Evolutionary conservation across 768 basidiomycete species (phyloP).

Genomic region (Leucosporidium creatinivorum): DNA sequence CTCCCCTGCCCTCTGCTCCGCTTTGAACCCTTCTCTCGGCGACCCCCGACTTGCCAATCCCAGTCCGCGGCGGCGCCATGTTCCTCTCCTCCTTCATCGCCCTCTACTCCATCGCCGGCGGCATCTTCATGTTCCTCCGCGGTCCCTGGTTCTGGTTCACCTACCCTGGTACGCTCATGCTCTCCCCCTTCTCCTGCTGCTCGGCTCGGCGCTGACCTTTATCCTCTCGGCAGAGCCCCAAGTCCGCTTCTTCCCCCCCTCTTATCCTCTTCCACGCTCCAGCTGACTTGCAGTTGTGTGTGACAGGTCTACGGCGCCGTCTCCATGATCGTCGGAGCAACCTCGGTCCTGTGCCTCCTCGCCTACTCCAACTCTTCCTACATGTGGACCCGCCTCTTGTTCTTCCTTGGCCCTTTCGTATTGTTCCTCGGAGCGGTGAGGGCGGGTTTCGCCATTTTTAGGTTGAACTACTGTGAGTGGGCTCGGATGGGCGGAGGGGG

Average conservation of each 20-base stretch:
- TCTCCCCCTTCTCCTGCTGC: too few relatives aligned
- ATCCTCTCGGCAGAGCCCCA: background rate
- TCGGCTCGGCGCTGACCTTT: background rate
- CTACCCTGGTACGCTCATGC: background rate
- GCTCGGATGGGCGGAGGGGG: background rate
- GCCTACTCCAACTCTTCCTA: conserved; percentile 19
- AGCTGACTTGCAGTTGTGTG: background rate
- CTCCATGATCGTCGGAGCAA: conserved; percentile 11
- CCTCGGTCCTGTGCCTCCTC: conserved; percentile 12
- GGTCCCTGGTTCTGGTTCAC: conserved; percentile 18
- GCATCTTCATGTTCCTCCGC: conserved; percentile 24
- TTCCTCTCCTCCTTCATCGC: conserved; percentile 18
- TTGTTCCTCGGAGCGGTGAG: conserved; percentile 8
- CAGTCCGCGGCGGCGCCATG: conserved; percentile 11
- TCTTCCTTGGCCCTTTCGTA: conserved; percentile 11
- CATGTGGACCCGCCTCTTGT: conserved; percentile 14
- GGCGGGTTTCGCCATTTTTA: conserved; percentile 23
- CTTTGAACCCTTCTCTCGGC: background rate
- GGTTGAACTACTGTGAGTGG: conserved; percentile 21
- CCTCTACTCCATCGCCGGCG: conserved; percentile 21
- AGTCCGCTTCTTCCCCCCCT: background rate
- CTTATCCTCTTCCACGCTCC: too few relatives aligned
- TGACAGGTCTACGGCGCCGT: conserved; percentile 27
- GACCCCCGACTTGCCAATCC: too few relatives aligned
- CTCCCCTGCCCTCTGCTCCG: background rate